These are phyloP conservation scores for Trametes maxima DNA, from an alignment of 768 basidiomycete species.

Conservation along the genomic window DNA sequence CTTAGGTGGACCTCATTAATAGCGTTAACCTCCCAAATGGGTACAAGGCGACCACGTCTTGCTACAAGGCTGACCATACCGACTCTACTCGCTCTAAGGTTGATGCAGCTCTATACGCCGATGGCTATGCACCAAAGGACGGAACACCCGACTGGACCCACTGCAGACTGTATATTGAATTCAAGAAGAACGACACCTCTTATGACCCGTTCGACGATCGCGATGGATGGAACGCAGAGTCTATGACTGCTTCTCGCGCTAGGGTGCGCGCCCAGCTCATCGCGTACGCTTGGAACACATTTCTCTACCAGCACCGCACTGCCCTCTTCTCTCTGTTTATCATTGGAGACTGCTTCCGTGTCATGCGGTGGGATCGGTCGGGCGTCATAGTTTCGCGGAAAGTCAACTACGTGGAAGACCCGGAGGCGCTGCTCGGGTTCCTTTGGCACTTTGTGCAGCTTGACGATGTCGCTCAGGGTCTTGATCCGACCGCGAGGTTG, in stretches of 20 bases:
- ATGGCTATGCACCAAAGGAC: neutral
- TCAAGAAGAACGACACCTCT: neutral
- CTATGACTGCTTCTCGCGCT: neutral
- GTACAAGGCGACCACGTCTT: neutral
- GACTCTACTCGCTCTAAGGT: neutral
- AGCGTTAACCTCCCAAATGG: neutral
- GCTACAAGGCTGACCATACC: neutral
- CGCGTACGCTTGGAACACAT: neutral
- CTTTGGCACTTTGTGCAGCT: neutral
- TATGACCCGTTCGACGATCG: constrained; percentile 4
- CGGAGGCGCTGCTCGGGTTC: neutral
- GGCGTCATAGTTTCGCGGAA: neutral
- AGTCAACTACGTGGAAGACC: constrained; percentile 1
- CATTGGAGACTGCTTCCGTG: constrained; percentile 1
- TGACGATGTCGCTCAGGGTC: neutral
- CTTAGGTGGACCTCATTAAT: neutral
- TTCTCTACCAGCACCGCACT: constrained; percentile 4
- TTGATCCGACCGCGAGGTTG: constrained; percentile 2
- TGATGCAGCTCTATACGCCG: constrained; percentile 1
- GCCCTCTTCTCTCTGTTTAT: neutral
- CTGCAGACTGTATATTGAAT: neutral
- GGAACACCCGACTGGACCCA: neutral
- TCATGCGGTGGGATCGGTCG: constrained; percentile 3
- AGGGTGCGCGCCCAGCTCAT: neutral
- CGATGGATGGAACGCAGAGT: neutral